Base-by-base conservation (phyloP, 2,329 filamentous ascomycete genomes). In the Lasiodiplodia theobromae region DNA sequence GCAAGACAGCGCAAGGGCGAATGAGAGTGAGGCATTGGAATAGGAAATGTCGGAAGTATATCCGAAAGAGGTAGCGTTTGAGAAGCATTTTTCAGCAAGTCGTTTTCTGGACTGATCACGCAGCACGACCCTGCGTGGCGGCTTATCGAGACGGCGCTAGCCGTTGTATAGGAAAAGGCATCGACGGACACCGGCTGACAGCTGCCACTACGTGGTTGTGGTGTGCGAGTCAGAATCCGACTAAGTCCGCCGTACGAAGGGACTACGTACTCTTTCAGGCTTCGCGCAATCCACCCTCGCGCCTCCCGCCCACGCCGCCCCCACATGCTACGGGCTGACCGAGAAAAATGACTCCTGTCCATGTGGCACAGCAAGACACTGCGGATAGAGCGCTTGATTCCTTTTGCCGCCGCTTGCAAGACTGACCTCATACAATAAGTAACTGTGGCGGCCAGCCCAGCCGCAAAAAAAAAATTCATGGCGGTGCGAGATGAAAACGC, bases 321-420 rank as follows among this genome's bases (percentile, higher is more conserved):
- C 58, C 58, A 63, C 58, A 63, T 31, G 18, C 14, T 40, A 37
- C 12, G 25, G 58, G 16, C 40, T 57, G 54, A 21, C 34, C 31
- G 18, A 57, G 54, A 5, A 21, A 38, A 62, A 40, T 10, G 37
- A n/a, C 18, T 23, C 25, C 21, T 34, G 58, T 34, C 40, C 58
- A 14, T n/a, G 58, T 63, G 58, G 58, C 58, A 63, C 58, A 63
- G 58, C 25, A 63, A 25, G 25, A 25, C 38, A 11, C 28, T 31
- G 38, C 28, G 57, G 38, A 8, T 49, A 62, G 34, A 6, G 23
- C 37, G 31, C 11, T 14, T 8, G 21, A 25, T 6, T 18, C 10
- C 18, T 37, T 37, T 34, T 63, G 7, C 57, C n/a, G 18, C 34
- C 34, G 14, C 11, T 18, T 38, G 21, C 21, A 7, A 21, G 11